A percentile compares a stretch with the other conserved stretches of the same genome.
phyloP scores from a whole-genome alignment of 2,329 filamentous ascomycete species.

The Colletotrichum lentis region DNA sequence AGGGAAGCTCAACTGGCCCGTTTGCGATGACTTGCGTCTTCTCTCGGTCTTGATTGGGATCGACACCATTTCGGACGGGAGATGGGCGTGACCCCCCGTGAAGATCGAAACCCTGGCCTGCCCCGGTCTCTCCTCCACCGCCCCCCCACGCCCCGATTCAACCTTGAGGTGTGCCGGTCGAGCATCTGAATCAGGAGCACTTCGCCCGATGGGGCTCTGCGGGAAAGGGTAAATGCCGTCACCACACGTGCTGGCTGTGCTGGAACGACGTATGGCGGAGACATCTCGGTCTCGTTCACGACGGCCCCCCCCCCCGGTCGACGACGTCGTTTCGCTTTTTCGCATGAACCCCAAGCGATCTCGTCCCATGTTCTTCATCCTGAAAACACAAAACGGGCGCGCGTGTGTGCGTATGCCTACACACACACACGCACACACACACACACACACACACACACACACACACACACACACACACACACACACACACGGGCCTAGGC shows the following conservation, averaged over 20 bases:
- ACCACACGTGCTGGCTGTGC: not conserved
- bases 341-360: not conserved
- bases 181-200: not conserved
- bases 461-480: not conserved
- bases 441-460: not conserved
- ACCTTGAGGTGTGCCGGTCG: not conserved
- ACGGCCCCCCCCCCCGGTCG: not conserved
- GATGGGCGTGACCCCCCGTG: conserved; percentile 31
- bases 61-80: conserved; percentile 11
- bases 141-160: not conserved
- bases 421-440: too few relatives aligned
- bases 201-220: not conserved
- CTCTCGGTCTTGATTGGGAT: not conserved
- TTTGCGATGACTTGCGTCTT: conserved; percentile 5
- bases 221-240: conserved; percentile 26
- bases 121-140: too few relatives aligned
- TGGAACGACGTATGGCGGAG: not conserved
- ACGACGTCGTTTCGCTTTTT: not conserved
- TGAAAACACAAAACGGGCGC: too few relatives aligned
- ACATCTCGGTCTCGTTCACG: not conserved
- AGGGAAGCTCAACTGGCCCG: not conserved
- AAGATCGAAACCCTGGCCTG: not conserved
- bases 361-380: not conserved
- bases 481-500: not conserved
- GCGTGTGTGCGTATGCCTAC: too few relatives aligned